Conservation (phyloP, 23 red algal species). For the Gracilaria vermiculophylla region DNA sequence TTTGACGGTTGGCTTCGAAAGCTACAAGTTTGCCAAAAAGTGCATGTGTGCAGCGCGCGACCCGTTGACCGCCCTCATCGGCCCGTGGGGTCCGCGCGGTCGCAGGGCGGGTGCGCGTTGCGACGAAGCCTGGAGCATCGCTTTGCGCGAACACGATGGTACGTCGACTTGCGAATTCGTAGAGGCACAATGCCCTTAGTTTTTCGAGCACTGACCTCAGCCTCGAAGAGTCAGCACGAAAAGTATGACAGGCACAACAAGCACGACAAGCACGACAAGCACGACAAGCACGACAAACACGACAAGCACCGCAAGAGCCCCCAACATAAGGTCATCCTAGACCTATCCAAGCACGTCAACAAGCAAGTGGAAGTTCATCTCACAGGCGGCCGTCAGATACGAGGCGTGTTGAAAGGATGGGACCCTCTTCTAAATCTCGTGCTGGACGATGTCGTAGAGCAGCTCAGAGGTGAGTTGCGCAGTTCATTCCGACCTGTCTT, state of each 20-base stretch:
- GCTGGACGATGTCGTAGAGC: constrained; percentile 90
- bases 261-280: not conserved
- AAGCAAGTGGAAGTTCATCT: constrained; percentile 77
- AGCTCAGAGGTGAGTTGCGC: constrained; percentile 69
- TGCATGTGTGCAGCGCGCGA: no score
- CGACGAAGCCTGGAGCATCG: no score
- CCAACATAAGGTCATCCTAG: constrained; percentile 57
- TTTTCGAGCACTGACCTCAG: not conserved
- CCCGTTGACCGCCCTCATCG: no score
- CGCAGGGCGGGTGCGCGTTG: no score
- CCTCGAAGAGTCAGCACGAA: not conserved
- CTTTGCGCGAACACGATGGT: not conserved
- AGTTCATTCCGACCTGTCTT: not conserved
- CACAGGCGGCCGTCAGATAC: constrained; percentile 81
- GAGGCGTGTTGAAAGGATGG: constrained; percentile 88
- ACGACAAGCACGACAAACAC: not conserved
- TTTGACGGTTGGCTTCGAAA: not conserved
- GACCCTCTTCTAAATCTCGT: constrained; percentile 95
- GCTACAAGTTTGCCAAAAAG: no score
- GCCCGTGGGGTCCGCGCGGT: no score
- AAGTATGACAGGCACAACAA: not conserved
- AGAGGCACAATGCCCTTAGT: not conserved
- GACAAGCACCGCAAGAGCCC: not conserved
- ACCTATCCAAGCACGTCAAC: constrained; percentile 77
- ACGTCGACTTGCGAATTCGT: no score